Evolutionary conservation across 176 grass and related monocot species (phyloP).

Genomic region (Eragrostis curvula): DNA sequence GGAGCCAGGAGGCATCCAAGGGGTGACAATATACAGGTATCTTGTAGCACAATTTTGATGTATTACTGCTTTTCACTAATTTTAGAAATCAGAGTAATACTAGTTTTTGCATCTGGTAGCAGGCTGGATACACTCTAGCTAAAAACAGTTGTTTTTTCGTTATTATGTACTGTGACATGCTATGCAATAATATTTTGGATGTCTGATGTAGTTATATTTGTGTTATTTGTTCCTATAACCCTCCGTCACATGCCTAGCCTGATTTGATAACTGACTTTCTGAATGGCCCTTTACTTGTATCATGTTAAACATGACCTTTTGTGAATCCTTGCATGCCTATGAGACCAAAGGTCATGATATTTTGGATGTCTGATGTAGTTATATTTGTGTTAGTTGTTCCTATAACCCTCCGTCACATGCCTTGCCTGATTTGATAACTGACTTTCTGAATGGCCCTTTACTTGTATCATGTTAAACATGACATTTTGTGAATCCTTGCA

Average conservation of each 20-base stretch:
- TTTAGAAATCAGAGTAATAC: neutral
- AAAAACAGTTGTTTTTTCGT: slow-evolving; percentile 3
- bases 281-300: neutral
- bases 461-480: neutral
- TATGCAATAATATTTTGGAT: neutral
- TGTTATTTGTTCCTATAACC: neutral
- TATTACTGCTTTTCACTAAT: slow-evolving; percentile 5
- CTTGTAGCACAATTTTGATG: neutral
- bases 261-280: neutral
- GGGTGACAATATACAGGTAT: slow-evolving; percentile 78
- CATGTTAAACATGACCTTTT: neutral
- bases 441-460: neutral
- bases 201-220: neutral
- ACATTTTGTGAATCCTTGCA: neutral
- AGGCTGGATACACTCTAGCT: neutral
- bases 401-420: neutral
- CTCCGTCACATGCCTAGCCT: neutral
- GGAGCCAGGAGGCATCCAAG: slow-evolving; percentile 74
- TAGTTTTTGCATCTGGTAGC: slow-evolving; percentile 4
- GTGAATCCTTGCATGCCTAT: neutral
- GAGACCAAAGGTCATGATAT: neutral
- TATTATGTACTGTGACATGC: neutral
- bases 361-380: neutral
- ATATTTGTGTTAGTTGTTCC: neutral
- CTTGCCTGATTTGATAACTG: neutral